Evolutionary conservation across 306 rosid genomes (phyloP).

Genomic region (Arachis stenosperma): DNA sequence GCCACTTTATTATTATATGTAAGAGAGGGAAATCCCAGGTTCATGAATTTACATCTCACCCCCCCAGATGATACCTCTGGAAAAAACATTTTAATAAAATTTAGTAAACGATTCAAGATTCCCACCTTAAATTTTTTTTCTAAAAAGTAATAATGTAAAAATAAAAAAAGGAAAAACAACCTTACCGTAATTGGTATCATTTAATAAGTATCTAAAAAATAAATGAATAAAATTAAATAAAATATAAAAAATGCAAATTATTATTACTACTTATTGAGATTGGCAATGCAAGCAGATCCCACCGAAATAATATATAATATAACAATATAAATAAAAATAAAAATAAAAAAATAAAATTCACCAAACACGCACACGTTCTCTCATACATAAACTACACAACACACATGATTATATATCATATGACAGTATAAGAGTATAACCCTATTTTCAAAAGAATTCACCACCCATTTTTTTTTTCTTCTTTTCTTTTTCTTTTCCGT

Average conservation of each 20-base stretch:
- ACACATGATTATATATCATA: not conserved
- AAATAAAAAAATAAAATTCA: conserved; percentile 74
- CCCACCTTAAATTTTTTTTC: conserved; percentile 47
- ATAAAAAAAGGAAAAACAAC: not conserved
- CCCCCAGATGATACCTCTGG: conserved; percentile 16
- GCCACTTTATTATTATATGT: conserved; percentile 57
- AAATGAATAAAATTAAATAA: not conserved
- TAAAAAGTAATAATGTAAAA: not conserved
- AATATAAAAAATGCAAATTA: conserved; percentile 2
- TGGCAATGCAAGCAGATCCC: conserved; percentile 74
- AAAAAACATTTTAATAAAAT: not conserved
- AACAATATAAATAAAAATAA: conserved; percentile 51
- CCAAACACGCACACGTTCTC: conserved; percentile 51
- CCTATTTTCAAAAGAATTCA: conserved; percentile 69
- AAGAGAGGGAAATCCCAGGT: conserved; percentile 44
- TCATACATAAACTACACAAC: not conserved
- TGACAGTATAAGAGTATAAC: conserved; percentile 50
- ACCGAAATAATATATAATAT: conserved; percentile 46
- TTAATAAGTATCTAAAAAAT: not conserved
- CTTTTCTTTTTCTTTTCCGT: not conserved
- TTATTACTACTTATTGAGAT: conserved; percentile 52
- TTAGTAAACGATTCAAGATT: conserved; percentile 41
- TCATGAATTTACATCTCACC: conserved; percentile 41
- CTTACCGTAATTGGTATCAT: conserved; percentile 19
- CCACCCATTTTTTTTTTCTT: conserved; percentile 31